Evolutionary conservation across 345 rosid species (phyloP).

Genomic region (Pistacia atlantica): DNA sequence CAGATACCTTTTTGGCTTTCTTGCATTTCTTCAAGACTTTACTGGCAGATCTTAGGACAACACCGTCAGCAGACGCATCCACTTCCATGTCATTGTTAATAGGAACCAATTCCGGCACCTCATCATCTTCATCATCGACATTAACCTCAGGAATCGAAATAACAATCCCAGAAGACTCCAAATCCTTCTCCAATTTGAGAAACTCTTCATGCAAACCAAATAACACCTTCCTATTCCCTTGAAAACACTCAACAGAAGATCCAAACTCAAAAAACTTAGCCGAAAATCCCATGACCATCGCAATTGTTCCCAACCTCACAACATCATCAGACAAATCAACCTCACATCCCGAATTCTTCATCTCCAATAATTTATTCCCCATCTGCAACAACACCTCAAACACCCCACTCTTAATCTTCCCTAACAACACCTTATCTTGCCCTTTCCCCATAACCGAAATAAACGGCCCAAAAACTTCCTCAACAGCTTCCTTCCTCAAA

Average conservation of each 20-base stretch:
- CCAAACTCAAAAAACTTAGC: conserved; percentile 74
- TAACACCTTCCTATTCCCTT: conserved; percentile 83
- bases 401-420: conserved; percentile 72
- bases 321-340: conserved; percentile 50
- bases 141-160: conserved; percentile 41
- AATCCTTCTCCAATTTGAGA: conserved; percentile 73
- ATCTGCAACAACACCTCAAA: conserved; percentile 59
- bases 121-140: conserved; percentile 33
- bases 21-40: conserved; percentile 51
- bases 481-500: conserved; percentile 45
- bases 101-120: conserved; percentile 64
- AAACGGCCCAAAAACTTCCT: conserved; percentile 51
- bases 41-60: conserved; percentile 29
- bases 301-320: conserved; percentile 58
- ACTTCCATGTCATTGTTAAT: conserved; percentile 33
- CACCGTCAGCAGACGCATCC: conserved; percentile 26
- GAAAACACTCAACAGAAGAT: conserved; percentile 65
- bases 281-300: conserved; percentile 55
- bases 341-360: conserved; percentile 42
- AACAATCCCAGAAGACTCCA: conserved; percentile 42
- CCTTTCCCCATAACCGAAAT: conserved; percentile 52
- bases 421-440: conserved; percentile 63
- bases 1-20: conserved; percentile 43
- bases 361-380: conserved; percentile 61
- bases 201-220: conserved; percentile 68